phyloP scores from a whole-genome alignment of 352 stramenopile species.

The Globisporangium heterothallicum region DNA sequence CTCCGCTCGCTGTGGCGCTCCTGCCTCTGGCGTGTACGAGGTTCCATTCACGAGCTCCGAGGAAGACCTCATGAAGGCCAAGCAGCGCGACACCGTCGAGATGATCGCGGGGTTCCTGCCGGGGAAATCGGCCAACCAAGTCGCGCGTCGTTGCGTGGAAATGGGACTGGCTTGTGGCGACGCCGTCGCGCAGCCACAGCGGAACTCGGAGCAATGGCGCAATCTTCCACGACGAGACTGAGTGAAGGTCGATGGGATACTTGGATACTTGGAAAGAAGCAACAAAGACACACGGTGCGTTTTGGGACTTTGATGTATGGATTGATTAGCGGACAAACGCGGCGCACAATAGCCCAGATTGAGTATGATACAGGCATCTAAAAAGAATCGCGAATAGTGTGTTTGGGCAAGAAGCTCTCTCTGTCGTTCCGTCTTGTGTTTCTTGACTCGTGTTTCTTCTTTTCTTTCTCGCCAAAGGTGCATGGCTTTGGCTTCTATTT shows the following conservation, averaged over 20 bases:
- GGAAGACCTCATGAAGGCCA: conserved; percentile 38
- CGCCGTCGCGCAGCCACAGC: conserved; percentile 19
- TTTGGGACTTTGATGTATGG: too few species aligned
- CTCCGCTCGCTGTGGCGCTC: neutral
- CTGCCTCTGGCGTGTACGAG: conserved; percentile 14
- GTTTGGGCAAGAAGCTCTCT: neutral
- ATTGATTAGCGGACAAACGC: too few species aligned
- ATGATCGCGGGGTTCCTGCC: conserved; percentile 29
- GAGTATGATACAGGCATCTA: neutral
- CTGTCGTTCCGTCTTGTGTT: too few species aligned
- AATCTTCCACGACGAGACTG: neutral
- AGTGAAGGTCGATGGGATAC: too few species aligned
- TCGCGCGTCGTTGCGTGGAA: conserved; percentile 50
- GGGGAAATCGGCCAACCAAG: conserved; percentile 28
- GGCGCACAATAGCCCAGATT: neutral
- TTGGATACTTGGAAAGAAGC: too few species aligned
- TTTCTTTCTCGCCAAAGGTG: neutral
- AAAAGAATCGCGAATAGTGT: neutral
- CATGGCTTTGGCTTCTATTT: conserved; percentile 15
- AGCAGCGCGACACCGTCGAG: conserved; percentile 33
- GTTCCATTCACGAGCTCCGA: conserved; percentile 42
- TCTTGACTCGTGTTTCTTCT: neutral
- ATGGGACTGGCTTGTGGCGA: conserved; percentile 45
- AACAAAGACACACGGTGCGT: too few species aligned
- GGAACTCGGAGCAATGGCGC: conserved; percentile 46